These are phyloP conservation scores for Thecaphora frezii DNA, from an alignment of 1,284 basidiomycete genomes.

Conservation along the genomic window DNA sequence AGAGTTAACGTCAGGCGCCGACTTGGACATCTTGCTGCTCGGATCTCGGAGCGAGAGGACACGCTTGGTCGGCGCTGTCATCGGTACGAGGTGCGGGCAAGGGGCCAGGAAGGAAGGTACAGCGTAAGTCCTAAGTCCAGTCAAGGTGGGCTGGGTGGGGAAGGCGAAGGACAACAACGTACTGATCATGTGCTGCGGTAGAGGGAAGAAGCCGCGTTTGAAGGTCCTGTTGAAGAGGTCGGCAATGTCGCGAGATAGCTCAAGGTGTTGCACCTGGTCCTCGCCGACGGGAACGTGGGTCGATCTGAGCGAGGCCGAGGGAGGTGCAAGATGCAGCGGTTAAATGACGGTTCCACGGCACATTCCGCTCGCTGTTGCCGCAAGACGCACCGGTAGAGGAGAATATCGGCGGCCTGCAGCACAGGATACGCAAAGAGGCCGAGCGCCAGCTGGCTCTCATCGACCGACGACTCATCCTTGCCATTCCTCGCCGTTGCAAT, in stretches of 20 bases:
- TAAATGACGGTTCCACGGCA: background rate
- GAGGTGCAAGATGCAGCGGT: conserved; percentile 1
- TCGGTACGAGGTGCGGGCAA: conserved; percentile 3
- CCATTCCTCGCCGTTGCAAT: conserved; percentile 72
- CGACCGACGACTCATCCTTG: conserved; percentile 69
- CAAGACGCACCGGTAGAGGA: conserved; percentile 73
- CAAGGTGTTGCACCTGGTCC: conserved; percentile 90
- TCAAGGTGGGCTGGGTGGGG: background rate
- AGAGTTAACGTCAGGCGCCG: conserved; percentile 75
- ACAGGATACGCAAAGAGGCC: conserved; percentile 91
- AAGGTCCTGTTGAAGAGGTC: conserved; percentile 74
- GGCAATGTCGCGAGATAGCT: conserved; percentile 80
- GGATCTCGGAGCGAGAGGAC: conserved; percentile 81
- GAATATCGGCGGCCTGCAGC: conserved; percentile 88
- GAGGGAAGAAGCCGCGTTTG: conserved; percentile 67
- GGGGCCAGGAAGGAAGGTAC: conserved; percentile 1
- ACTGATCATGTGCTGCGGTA: conserved; percentile 78
- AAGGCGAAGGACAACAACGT: conserved; percentile 55
- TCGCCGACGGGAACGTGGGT: conserved; percentile 94
- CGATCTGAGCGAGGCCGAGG: conserved; percentile 63
- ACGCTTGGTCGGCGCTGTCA: conserved; percentile 72
- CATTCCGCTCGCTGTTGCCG: background rate
- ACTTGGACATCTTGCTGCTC: conserved; percentile 91
- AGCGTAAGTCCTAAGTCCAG: background rate
- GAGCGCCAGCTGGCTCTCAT: conserved; percentile 77